These are phyloP conservation scores for Phytophthora cactorum DNA, from an alignment of 352 stramenopile species.

Conservation along the genomic window DNA sequence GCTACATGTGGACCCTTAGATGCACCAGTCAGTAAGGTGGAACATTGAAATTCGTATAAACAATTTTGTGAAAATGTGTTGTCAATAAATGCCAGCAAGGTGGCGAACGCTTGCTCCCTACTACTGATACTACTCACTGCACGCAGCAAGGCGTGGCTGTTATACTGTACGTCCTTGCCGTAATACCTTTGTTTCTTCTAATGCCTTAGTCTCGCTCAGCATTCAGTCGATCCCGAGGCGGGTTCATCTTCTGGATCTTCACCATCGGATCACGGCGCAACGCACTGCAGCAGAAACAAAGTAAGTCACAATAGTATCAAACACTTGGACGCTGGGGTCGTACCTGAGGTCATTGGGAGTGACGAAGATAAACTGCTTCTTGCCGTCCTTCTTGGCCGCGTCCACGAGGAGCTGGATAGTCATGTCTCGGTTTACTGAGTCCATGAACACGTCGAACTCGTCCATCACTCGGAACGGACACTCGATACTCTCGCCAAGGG, in stretches of 20 bases:
- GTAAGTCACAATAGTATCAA: neutral
- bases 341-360: conserved; percentile 90
- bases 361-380: conserved; percentile 91
- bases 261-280: conserved; percentile 75
- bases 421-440: conserved; percentile 96
- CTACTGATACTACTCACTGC: conserved; percentile 28
- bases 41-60: neutral
- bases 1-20: conserved; percentile 13
- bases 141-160: conserved; percentile 27
- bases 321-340: conserved; percentile 12
- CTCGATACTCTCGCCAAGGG: conserved; percentile 91
- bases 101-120: conserved; percentile 14
- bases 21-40: conserved; percentile 2
- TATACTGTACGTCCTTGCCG: conserved; percentile 13
- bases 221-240: conserved; percentile 81
- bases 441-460: conserved; percentile 99
- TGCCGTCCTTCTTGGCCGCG: conserved; percentile 72
- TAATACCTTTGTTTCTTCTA: conserved; percentile 5
- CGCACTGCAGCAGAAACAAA: conserved; percentile 45
- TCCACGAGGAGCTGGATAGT: conserved; percentile 95
- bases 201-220: conserved; percentile 40
- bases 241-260: conserved; percentile 91
- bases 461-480: conserved; percentile 98
- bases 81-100: conserved; percentile 26
- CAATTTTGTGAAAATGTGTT: conserved; percentile 7